Evolutionary conservation across 1,284 basidiomycete genomes (phyloP).

Genomic region (Boletus semigastroideus): DNA sequence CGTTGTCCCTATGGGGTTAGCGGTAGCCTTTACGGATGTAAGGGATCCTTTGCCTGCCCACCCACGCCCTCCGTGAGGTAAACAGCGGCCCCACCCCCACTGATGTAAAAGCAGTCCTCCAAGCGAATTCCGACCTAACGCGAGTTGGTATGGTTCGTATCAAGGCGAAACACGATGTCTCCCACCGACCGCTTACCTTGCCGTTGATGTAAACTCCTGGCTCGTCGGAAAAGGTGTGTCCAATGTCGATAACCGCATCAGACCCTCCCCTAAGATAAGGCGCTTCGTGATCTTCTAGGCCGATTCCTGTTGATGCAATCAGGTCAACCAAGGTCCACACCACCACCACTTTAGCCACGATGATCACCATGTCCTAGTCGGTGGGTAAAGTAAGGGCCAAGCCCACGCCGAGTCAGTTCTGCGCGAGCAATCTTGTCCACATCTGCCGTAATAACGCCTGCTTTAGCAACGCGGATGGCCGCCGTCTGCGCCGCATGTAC

Average conservation of each 20-base stretch:
- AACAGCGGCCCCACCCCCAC: constrained; percentile 49
- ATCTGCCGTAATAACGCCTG: constrained; percentile 49
- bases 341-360: constrained; percentile 2
- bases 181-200: constrained; percentile 43
- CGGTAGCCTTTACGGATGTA: constrained; percentile 42
- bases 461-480: constrained; percentile 50
- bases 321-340: constrained; percentile 13
- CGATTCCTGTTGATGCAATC: constrained; percentile 57
- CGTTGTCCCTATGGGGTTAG: constrained; percentile 16
- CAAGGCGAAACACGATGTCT: constrained; percentile 1
- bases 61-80: constrained; percentile 65
- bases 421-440: constrained; percentile 71
- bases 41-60: constrained; percentile 53
- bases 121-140: constrained; percentile 69
- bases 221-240: constrained; percentile 81
- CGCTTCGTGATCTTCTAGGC: constrained; percentile 78
- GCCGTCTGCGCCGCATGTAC: constrained; percentile 65
- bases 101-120: constrained; percentile 81
- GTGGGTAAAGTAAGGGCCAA: constrained; percentile 74
- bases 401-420: constrained; percentile 47
- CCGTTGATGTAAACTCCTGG: constrained; percentile 82
- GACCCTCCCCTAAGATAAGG: constrained; percentile 78
- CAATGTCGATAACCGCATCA: constrained; percentile 52
- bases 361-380: constrained; percentile 71
- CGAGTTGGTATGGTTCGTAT: constrained; percentile 6